Conservation (phyloP, 2,329 filamentous ascomycete genomes). For the Fusarium sulawesiense region DNA sequence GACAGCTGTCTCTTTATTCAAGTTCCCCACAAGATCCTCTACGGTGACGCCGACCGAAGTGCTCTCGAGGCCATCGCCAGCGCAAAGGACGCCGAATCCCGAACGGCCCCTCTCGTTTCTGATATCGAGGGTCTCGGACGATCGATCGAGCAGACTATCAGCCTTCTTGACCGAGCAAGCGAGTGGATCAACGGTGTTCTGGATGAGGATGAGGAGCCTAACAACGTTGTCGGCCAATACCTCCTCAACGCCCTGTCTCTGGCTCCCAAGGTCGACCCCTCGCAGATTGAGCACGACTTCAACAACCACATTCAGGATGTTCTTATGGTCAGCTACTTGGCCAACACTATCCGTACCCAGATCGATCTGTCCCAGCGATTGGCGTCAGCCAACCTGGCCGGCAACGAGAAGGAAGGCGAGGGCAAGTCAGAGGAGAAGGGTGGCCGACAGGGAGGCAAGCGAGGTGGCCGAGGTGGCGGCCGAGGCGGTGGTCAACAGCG, state of each 20-base stretch:
- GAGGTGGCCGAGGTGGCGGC: constrained; percentile 63
- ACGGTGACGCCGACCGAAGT: constrained; percentile 76
- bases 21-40: constrained; percentile 93
- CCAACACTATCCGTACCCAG: constrained; percentile 98
- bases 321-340: constrained; percentile 95
- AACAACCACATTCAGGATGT: constrained; percentile 99
- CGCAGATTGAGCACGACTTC: constrained; percentile 96
- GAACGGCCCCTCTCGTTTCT: constrained; percentile 78
- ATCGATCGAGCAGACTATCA: constrained; percentile 86
- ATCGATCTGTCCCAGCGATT: constrained; percentile 97
- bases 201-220: constrained; percentile 91
- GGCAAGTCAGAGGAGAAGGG: constrained; percentile 59
- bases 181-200: constrained; percentile 94
- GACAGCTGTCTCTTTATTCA: constrained; percentile 98
- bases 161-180: constrained; percentile 89
- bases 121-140: constrained; percentile 91
- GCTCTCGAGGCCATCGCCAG: constrained; percentile 84
- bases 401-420: constrained; percentile 62
- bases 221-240: constrained; percentile 92
- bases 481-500: constrained; percentile 63
- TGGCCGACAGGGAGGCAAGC: constrained; percentile 62
- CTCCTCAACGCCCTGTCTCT: constrained; percentile 93
- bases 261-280: constrained; percentile 91
- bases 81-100: constrained; percentile 81
- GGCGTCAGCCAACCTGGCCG: constrained; percentile 77